Evolutionary conservation across 306 rosid genomes (phyloP), one percentile per base, ranked within the genome.

Genomic region (Quillaja saponaria): DNA sequence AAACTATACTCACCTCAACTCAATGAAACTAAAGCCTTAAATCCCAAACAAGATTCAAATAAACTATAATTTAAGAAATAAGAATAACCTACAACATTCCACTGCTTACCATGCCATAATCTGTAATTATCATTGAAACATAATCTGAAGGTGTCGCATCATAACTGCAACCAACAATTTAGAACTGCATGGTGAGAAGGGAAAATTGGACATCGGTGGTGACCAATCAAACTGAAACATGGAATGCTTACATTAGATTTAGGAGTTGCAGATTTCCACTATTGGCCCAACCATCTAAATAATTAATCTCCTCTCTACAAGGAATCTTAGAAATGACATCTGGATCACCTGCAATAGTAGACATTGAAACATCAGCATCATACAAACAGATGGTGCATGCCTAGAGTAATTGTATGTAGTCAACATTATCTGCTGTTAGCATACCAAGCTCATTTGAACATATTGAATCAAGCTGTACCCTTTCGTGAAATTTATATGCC

Each of bases 401-500:
- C 39, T 6, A 70, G n/a, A n/a, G n/a, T n/a, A n/a, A n/a, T n/a
- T n/a, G n/a, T n/a, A n/a, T n/a, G n/a, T n/a, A n/a, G n/a, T n/a
- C n/a, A n/a, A n/a, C 13, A 37, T 6, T 37, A 20, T 49, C 40
- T 20, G 56, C 55, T 39, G 33, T 39, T 15, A 20, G 5, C 84
- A 64, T 82, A 78, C 87, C 87, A 25, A 82, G 84, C 50, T 82
- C 87, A 19, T 82, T 82, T 0, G 87, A 82, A 72, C 87, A 82
- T 60, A 82, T 78, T 61, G 87, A 82, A 61, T 82, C 87, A 49
- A 82, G 75, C 63, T 78, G 87, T 8, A 82, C 87, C 74, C 87
- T 79, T 58, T 82, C 87, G 41, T 78, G 87, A 68, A 82, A 82
- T 69, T 82, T 82, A 75, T 82, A 82, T 33, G 87, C 84, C 73